Conservation (phyloP, 176 grass and related monocot genomes). For the Thinopyrum elongatum region DNA sequence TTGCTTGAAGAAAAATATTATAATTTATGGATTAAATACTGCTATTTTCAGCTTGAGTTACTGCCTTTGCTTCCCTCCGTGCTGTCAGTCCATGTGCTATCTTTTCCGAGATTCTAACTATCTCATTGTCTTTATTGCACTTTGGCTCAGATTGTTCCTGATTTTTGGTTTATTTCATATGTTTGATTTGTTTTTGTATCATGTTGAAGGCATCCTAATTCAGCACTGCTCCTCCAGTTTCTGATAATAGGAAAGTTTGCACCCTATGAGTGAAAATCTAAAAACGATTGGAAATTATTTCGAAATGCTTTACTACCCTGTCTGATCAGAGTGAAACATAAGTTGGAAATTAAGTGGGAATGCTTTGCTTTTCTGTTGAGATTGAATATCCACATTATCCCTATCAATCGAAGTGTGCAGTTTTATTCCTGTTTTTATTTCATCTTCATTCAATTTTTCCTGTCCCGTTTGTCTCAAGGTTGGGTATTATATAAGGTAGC, state of each 20-base stretch:
- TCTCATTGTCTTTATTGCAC: not conserved
- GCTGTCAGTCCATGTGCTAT: no score
- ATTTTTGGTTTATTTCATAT: not conserved
- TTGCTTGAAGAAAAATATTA: no score
- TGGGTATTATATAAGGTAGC: not conserved
- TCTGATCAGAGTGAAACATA: no score
- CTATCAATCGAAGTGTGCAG: no score
- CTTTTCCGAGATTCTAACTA: not conserved
- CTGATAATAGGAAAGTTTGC: not conserved
- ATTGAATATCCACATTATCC: no score
- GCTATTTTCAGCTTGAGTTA: no score
- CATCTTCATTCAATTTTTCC: no score
- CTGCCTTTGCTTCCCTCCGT: no score
- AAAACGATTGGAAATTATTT: not conserved
- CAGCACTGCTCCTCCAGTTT: not conserved
- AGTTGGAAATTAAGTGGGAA: no score
- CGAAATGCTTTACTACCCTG: not conserved
- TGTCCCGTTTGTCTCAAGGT: not conserved
- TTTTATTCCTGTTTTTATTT: no score
- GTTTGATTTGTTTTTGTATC: not conserved
- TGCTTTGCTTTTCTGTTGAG: no score
- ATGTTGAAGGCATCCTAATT: not conserved
- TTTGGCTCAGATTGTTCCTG: not conserved
- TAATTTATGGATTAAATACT: no score
- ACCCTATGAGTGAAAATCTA: not conserved